phyloP scores from a whole-genome alignment of 2,329 filamentous ascomycete species.

The Colletotrichum salicis region DNA sequence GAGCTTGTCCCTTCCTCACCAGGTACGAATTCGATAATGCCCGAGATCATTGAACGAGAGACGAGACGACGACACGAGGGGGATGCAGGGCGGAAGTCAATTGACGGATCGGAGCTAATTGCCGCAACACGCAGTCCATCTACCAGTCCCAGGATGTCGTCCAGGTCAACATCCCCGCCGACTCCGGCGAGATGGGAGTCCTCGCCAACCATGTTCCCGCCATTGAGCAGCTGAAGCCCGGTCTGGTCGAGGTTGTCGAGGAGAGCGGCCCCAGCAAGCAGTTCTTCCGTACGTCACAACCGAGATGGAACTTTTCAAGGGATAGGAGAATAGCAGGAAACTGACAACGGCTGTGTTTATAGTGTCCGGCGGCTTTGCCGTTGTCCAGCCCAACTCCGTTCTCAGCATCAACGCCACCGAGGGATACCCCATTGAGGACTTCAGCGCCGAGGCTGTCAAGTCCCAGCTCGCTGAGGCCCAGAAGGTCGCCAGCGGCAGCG shows the following conservation, averaged over 20 bases:
- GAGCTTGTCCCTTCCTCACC: constrained; percentile 95
- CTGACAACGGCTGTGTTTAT: constrained; percentile 34
- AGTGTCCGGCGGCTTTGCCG: constrained; percentile 97
- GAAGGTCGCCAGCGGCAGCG: constrained; percentile 89
- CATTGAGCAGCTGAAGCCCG: constrained; percentile 98
- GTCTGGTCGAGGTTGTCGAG: constrained; percentile 94
- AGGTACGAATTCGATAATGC: constrained; percentile 73
- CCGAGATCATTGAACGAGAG: constrained; percentile 6
- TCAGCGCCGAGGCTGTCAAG: constrained; percentile 89
- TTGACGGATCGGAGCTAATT: constrained; percentile 57
- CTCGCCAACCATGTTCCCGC: constrained; percentile 98
- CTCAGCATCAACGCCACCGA: constrained; percentile 99
- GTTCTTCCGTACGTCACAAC: constrained; percentile 86
- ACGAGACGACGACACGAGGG: constrained; percentile 15
- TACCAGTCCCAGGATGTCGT: constrained; percentile 78
- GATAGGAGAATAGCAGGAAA: constrained; percentile 14
- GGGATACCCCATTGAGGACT: constrained; percentile 93
- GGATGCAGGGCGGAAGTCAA: constrained; percentile 36
- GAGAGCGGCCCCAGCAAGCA: constrained; percentile 91
- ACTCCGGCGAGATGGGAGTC: constrained; percentile 99
- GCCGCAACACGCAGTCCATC: constrained; percentile 70
- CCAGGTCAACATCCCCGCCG: constrained; percentile 98
- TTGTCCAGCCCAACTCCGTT: constrained; percentile 92
- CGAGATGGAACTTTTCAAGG: constrained; percentile 35
- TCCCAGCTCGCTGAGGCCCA: constrained; percentile 94